A percentile compares a stretch with the other conserved stretches of the same genome.
Conservation (phyloP, 2,329 filamentous ascomycete species). For the Colletotrichum musae region DNA sequence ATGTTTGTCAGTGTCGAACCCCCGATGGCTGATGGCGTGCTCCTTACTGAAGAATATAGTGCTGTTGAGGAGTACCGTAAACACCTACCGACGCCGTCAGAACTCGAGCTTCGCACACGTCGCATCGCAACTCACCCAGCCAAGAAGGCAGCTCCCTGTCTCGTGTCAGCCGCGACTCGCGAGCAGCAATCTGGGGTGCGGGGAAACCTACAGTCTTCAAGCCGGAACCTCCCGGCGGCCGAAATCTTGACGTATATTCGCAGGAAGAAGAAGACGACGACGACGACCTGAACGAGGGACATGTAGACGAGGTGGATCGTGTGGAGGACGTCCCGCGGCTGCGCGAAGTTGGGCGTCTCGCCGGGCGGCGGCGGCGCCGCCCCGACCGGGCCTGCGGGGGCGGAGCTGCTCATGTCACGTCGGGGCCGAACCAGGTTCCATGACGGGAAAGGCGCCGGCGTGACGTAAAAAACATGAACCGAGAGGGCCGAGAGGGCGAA, state of each 20-base stretch:
- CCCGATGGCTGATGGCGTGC: neutral
- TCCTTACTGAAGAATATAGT: constrained; percentile 31
- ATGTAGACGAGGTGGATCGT: constrained; percentile 24
- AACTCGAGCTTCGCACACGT: no score
- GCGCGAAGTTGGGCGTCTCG: constrained; percentile 36
- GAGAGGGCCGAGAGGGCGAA: neutral
- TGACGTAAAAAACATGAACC: neutral
- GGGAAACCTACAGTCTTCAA: constrained; percentile 35
- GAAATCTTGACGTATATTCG: constrained; percentile 34
- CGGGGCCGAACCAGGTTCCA: constrained; percentile 19
- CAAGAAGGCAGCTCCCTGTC: constrained; percentile 32
- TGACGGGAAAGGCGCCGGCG: constrained; percentile 5
- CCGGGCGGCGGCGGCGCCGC: constrained; percentile 37
- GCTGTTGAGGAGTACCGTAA: constrained; percentile 30
- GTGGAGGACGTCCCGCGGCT: constrained; percentile 32
- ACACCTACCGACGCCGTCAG: constrained; percentile 24
- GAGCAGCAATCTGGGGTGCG: no score
- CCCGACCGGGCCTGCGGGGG: constrained; percentile 25
- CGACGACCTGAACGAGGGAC: constrained; percentile 8
- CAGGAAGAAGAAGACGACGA: constrained; percentile 31
- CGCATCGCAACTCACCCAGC: constrained; percentile 27
- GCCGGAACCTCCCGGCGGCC: constrained; percentile 27
- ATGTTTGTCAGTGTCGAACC: neutral
- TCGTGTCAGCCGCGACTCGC: constrained; percentile 2
- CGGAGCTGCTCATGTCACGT: constrained; percentile 23